Evolutionary conservation across 352 stramenopile species (phyloP).

Genomic region (Phytophthora crassamura): DNA sequence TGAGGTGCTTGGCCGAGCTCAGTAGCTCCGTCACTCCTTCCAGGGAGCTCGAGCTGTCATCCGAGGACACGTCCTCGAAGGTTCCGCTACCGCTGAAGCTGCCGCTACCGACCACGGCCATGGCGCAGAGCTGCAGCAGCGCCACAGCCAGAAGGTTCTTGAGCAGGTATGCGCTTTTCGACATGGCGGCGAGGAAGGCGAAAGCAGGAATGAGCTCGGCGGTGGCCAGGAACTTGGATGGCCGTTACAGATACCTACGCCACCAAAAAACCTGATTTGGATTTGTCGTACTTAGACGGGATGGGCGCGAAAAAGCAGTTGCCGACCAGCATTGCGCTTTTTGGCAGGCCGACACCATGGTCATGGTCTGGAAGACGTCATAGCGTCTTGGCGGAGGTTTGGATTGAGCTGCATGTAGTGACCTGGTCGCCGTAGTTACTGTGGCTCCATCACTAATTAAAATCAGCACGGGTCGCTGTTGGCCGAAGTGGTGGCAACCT

Average conservation of each 20-base stretch:
- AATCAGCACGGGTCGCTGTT: too few relatives aligned
- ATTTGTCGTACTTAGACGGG: constrained; percentile 25
- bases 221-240: background rate
- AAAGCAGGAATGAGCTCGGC: constrained; percentile 15
- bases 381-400: too few relatives aligned
- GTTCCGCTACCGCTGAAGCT: constrained; percentile 19
- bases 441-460: too few relatives aligned
- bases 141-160: constrained; percentile 25
- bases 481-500: too few relatives aligned
- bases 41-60: constrained; percentile 29
- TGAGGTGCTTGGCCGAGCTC: constrained; percentile 49
- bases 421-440: too few relatives aligned
- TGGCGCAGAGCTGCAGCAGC: constrained; percentile 30
- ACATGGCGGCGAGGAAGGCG: constrained; percentile 4
- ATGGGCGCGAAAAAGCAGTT: constrained; percentile 6
- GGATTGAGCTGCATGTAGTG: too few relatives aligned
- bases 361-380: too few relatives aligned
- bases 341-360: too few relatives aligned
- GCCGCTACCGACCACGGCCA: constrained; percentile 22
- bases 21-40: constrained; percentile 44
- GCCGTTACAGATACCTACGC: background rate
- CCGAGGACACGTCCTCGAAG: constrained; percentile 12
- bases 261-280: constrained; percentile 32
- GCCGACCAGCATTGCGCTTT: too few relatives aligned
- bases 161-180: constrained; percentile 12